Conservation (phyloP, 2,329 filamentous ascomycete species). For the Venturia carpophila region DNA sequence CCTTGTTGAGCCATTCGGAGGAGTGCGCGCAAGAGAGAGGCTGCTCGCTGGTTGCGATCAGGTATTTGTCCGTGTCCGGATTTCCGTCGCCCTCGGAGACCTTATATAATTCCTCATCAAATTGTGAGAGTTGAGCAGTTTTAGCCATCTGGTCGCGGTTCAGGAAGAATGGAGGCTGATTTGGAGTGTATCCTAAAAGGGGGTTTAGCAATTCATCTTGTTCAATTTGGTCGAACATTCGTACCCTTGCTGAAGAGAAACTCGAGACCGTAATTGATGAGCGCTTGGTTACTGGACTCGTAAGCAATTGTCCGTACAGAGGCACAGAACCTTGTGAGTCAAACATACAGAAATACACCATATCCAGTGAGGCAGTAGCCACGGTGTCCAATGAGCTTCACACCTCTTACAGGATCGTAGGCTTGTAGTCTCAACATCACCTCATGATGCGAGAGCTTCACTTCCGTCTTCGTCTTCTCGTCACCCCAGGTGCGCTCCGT, state of each 20-base stretch:
- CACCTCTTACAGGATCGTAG: conserved; percentile 85
- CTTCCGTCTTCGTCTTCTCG: conserved; percentile 63
- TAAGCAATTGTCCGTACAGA: not conserved
- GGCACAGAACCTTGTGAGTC: conserved; percentile 40
- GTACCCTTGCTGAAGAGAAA: conserved; percentile 62
- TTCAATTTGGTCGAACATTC: not conserved
- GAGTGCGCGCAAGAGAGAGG: conserved; percentile 55
- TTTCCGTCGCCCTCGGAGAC: conserved; percentile 77
- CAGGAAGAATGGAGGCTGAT: conserved; percentile 88
- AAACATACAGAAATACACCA: conserved; percentile 62
- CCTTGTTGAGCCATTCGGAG: conserved; percentile 82
- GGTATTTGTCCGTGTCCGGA: conserved; percentile 71
- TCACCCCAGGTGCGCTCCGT: conserved; percentile 74
- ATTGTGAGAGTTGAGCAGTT: conserved; percentile 93
- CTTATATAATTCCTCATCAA: conserved; percentile 98
- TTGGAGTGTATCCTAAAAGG: conserved; percentile 36
- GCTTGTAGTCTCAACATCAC: conserved; percentile 81
- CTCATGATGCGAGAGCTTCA: conserved; percentile 94
- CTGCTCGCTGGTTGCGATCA: conserved; percentile 77
- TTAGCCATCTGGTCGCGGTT: conserved; percentile 93
- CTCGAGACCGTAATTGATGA: conserved; percentile 90
- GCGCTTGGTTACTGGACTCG: conserved; percentile 61
- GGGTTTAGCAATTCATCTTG: not conserved
- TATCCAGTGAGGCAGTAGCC: conserved; percentile 89
- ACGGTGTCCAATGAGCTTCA: conserved; percentile 89